Conservation (phyloP, 1,284 basidiomycete genomes). For the Athelia sp. region DNA sequence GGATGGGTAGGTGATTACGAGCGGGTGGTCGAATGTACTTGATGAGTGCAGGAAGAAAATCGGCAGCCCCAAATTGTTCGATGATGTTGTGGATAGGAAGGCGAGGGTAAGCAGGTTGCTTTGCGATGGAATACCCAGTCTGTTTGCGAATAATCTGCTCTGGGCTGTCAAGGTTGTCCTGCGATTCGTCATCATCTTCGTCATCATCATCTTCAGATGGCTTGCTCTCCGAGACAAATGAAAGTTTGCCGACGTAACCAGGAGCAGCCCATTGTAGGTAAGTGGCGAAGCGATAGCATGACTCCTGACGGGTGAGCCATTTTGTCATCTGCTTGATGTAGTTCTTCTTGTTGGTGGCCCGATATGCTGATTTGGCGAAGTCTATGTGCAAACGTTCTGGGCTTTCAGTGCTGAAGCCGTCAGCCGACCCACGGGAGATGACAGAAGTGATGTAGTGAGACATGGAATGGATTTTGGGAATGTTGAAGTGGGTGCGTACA, state of each 20-base stretch:
- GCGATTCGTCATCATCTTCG: not conserved
- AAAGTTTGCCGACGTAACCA: not conserved
- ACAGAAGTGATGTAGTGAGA: constrained; percentile 18
- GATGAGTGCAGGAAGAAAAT: not conserved
- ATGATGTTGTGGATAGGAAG: not conserved
- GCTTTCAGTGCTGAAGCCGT: constrained; percentile 21
- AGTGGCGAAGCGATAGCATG: constrained; percentile 1
- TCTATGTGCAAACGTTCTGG: constrained; percentile 21
- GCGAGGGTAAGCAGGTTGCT: not conserved
- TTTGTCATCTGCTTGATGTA: constrained; percentile 27
- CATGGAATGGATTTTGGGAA: constrained; percentile 25
- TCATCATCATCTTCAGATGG: not conserved
- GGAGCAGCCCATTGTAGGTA: constrained; percentile 5
- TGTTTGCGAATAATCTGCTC: not conserved
- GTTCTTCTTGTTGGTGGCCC: constrained; percentile 17
- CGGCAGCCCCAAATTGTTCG: not conserved
- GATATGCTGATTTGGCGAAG: constrained; percentile 18
- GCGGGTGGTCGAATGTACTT: not conserved
- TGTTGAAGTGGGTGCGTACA: constrained; percentile 16
- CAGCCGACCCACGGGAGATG: constrained; percentile 13
- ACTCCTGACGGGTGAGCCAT: constrained; percentile 25
- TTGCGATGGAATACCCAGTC: not conserved
- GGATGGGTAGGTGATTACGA: not conserved
- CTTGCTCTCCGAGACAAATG: constrained; percentile 1
- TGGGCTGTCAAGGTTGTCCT: not conserved